Evolutionary conservation across 371 early-diverging fungal genomes (phyloP).

Genomic region (Mortierella sp.): DNA sequence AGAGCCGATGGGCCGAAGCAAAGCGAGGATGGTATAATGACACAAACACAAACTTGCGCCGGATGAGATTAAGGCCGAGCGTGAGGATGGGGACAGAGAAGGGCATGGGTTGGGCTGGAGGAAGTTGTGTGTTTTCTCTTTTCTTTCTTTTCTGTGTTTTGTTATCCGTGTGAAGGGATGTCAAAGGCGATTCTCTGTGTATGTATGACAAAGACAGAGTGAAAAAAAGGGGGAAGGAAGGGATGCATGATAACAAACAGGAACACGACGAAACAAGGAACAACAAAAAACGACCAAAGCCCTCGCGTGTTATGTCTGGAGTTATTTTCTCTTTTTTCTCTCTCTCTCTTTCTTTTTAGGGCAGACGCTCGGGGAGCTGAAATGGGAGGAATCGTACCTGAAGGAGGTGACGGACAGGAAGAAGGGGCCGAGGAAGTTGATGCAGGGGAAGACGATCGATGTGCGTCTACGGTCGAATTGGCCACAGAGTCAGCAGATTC

Average conservation of each 20-base stretch:
- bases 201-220: conserved; percentile 45
- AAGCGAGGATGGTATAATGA: neutral
- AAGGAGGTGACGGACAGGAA: conserved; percentile 39
- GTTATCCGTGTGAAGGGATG: conserved; percentile 2
- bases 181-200: conserved; percentile 9
- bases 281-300: conserved; percentile 8
- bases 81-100: conserved; percentile 14
- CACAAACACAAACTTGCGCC: conserved; percentile 1
- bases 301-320: neutral
- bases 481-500: conserved; percentile 43
- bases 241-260: conserved; percentile 24
- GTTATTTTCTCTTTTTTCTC: no score
- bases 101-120: neutral
- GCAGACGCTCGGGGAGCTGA: neutral
- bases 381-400: conserved; percentile 29
- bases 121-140: neutral
- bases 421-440: conserved; percentile 31
- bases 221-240: conserved; percentile 6
- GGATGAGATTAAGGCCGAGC: neutral
- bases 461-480: conserved; percentile 32
- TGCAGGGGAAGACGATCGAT: conserved; percentile 43
- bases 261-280: conserved; percentile 3
- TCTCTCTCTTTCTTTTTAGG: neutral
- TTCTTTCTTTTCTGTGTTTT: neutral
- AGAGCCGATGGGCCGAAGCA: neutral